Base-by-base conservation (phyloP, 2,329 filamentous ascomycete species). In the Exophiala dermatitidis region DNA sequence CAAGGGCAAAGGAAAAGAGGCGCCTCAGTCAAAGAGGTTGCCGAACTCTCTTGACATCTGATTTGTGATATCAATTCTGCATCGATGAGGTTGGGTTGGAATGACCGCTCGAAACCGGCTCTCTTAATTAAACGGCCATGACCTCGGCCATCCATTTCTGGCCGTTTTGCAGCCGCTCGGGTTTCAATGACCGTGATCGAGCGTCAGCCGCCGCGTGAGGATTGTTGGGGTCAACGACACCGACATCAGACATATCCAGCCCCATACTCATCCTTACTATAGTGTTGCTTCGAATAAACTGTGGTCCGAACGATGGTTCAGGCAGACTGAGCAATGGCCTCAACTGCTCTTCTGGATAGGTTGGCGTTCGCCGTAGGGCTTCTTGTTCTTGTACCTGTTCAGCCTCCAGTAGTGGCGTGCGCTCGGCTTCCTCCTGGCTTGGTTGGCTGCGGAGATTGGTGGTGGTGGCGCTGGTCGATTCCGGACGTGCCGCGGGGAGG, bases 61-160 rank as follows among this genome's bases (percentile, higher is more conserved):
- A n/a, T n/a, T n/a, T n/a, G n/a, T n/a, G n/a, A n/a, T 19, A 19
- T 19, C 19, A 19, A 1, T 19, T 19, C 19, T 19, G 19, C 19
- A 19, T 19, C 19, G 19, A 19, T 2, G 1, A 19, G 19, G 19
- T 19, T 41, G 10, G 19, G 19, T 19, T 41, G 10, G 7, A n/a
- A 41, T 41, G 5, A 2, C 37, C 2, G 5, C 19, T 12, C 19
- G 37, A n/a, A 26, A 12, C 19, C 37, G 2, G 2, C n/a, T n/a
- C 33, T 36, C 33, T 7, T 2, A 28, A 54, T 37, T 36, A 52
- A 3, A 54, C 41, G 31, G 47, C 44, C 34, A 54, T 50, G 37
- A 54, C 37, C 26, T 54, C 47, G 30, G 52, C 42, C 34, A 51
- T 42, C 38, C 50, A 53, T 38, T 53, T 49, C 6, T 52, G 49